phyloP scores from a whole-genome alignment of 2,329 filamentous ascomycete genomes.

The Aureobasidium sp. region DNA sequence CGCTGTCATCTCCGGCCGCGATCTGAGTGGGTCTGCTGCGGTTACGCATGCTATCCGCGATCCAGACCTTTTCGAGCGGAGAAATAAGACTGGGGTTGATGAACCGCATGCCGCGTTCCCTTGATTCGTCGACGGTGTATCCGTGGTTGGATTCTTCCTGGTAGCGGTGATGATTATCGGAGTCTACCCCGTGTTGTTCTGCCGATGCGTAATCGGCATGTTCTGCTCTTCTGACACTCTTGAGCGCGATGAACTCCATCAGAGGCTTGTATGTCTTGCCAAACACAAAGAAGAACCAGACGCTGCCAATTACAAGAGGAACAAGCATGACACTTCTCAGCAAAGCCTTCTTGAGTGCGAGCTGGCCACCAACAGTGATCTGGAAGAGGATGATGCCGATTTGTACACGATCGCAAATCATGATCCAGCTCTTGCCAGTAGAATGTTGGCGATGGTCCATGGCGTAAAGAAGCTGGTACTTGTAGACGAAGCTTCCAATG shows the following conservation, averaged over 20 bases:
- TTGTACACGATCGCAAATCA: constrained; percentile 89
- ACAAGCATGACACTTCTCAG: constrained; percentile 63
- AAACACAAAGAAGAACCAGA: constrained; percentile 87
- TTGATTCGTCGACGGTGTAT: constrained; percentile 63
- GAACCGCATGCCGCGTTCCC: constrained; percentile 62
- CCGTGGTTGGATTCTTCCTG: constrained; percentile 26
- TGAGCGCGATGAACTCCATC: constrained; percentile 84
- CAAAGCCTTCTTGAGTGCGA: constrained; percentile 67
- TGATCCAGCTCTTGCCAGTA: constrained; percentile 88
- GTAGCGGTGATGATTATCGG: constrained; percentile 10
- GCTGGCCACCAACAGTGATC: constrained; percentile 77
- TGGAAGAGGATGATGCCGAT: constrained; percentile 84
- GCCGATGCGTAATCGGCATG: constrained; percentile 36
- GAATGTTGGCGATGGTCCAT: constrained; percentile 97
- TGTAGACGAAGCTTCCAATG: constrained; percentile 83
- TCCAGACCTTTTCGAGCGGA: constrained; percentile 31
- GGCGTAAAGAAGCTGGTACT: constrained; percentile 94
- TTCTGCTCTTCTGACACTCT: constrained; percentile 65
- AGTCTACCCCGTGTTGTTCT: constrained; percentile 18
- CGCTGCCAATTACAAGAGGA: constrained; percentile 68
- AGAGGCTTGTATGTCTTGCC: constrained; percentile 74
- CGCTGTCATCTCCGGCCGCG: neutral
- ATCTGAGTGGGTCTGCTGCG: neutral
- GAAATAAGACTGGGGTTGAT: constrained; percentile 66
- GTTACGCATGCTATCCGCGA: neutral